These are phyloP conservation scores for Globisporangium rhizosaccharum DNA, from an alignment of 352 stramenopile species.

Conservation along the genomic window DNA sequence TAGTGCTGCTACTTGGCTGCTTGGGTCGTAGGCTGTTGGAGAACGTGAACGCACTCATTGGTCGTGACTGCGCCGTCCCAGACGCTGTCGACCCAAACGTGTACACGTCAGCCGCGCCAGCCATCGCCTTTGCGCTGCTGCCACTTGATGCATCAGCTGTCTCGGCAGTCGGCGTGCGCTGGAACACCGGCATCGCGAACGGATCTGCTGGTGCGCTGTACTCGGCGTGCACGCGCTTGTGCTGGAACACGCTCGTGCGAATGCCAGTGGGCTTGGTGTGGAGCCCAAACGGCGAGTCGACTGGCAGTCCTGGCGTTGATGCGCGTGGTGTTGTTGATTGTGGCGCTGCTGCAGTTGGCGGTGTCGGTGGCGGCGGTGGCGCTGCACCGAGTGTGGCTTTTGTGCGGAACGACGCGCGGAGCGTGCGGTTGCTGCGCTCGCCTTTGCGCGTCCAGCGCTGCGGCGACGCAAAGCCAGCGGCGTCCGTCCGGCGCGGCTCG, in stretches of 20 bases:
- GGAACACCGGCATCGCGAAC: constrained; percentile 41
- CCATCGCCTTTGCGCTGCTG: constrained; percentile 1
- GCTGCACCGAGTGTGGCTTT: constrained; percentile 19
- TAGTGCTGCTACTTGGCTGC: neutral
- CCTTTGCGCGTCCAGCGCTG: constrained; percentile 1
- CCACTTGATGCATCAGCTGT: neutral
- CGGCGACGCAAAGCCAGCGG: neutral
- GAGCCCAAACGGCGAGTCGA: constrained; percentile 27
- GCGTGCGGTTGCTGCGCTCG: constrained; percentile 8
- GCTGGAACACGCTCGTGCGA: constrained; percentile 23
- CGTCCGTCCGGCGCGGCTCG: constrained; percentile 2
- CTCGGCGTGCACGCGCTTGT: constrained; percentile 17
- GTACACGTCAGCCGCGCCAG: constrained; percentile 2
- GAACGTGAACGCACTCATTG: neutral
- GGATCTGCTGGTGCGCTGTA: constrained; percentile 35
- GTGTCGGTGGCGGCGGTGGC: constrained; percentile 9
- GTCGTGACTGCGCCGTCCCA: neutral
- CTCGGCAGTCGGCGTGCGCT: constrained; percentile 9
- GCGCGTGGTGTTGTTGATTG: constrained; percentile 9
- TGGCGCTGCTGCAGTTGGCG: neutral
- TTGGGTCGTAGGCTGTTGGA: neutral
- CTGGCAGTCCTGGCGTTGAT: constrained; percentile 5
- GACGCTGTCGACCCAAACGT: constrained; percentile 5
- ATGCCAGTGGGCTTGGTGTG: constrained; percentile 9
- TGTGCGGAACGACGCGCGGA: constrained; percentile 24